phyloP scores from a whole-genome alignment of 257 asterid species.

The Petunia axillaris region DNA sequence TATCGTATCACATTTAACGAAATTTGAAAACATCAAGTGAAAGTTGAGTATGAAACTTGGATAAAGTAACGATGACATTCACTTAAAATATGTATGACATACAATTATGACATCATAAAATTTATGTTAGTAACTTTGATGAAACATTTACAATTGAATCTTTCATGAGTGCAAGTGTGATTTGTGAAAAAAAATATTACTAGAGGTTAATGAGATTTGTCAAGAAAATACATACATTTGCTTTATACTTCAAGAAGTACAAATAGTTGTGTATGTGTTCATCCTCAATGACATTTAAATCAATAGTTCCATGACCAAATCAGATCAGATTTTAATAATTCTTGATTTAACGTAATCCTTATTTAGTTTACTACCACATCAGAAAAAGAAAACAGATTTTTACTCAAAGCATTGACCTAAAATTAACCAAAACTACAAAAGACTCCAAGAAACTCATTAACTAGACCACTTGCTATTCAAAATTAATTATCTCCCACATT shows the following conservation, averaged over 20 bases:
- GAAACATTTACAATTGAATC: neutral
- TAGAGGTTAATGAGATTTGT: neutral
- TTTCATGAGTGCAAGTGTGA: neutral
- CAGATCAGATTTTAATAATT: constrained; percentile 31
- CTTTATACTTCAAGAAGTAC: constrained; percentile 17
- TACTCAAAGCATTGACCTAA: constrained; percentile 35
- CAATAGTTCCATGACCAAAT: constrained; percentile 30
- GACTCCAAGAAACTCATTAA: constrained; percentile 29
- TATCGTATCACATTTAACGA: neutral
- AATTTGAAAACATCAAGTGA: neutral
- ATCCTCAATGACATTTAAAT: constrained; percentile 46
- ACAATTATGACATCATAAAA: neutral
- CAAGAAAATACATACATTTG: constrained; percentile 7
- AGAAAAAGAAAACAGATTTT: constrained; percentile 20
- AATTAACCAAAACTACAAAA: constrained; percentile 35
- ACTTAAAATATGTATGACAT: neutral
- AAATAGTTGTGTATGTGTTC: constrained; percentile 50
- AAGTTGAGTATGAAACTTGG: neutral
- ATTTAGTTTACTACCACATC: constrained; percentile 22
- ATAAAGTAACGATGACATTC: neutral
- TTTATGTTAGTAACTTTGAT: neutral
- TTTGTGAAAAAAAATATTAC: neutral
- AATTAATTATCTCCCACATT: constrained; percentile 35
- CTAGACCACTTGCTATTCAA: constrained; percentile 52
- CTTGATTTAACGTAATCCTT: constrained; percentile 37